Evolutionary conservation across 495 filamentous ascomycete species (phyloP).

Genomic region (Entonaema liquescens): DNA sequence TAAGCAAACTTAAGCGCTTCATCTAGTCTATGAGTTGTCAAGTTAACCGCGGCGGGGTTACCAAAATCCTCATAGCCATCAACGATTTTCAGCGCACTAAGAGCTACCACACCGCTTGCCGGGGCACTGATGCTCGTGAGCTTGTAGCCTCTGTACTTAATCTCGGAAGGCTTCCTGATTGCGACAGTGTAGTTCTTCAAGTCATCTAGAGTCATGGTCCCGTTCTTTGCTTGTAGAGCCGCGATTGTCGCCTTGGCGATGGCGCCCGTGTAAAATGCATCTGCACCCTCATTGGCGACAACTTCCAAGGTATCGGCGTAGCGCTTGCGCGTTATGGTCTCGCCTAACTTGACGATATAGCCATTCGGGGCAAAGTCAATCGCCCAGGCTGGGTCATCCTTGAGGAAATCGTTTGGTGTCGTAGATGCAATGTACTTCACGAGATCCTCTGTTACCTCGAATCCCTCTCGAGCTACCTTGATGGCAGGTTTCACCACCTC

Average conservation of each 20-base stretch:
- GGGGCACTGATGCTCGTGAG: slow-evolving; percentile 73
- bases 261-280: slow-evolving; percentile 76
- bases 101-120: slow-evolving; percentile 69
- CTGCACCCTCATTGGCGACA: slow-evolving; percentile 70
- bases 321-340: slow-evolving; percentile 75
- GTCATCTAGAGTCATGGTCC: slow-evolving; percentile 82
- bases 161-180: slow-evolving; percentile 65
- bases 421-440: slow-evolving; percentile 65
- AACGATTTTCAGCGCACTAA: slow-evolving; percentile 74
- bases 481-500: slow-evolving; percentile 71
- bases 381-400: slow-evolving; percentile 74
- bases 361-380: slow-evolving; percentile 82
- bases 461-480: slow-evolving; percentile 74
- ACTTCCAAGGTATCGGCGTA: slow-evolving; percentile 78
- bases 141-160: slow-evolving; percentile 73
- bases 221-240: slow-evolving; percentile 66
- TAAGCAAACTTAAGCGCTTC: slow-evolving; percentile 86
- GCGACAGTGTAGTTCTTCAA: slow-evolving; percentile 72
- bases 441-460: slow-evolving; percentile 68
- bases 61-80: slow-evolving; percentile 71
- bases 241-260: slow-evolving; percentile 76
- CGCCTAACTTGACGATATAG: slow-evolving; percentile 65
- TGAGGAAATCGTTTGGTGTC: slow-evolving; percentile 44
- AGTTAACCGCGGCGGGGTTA: slow-evolving; percentile 58
- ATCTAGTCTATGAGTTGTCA: slow-evolving; percentile 77